Evolutionary conservation across 169 alveolate species (phyloP), one percentile per base, ranked within the genome.

Genomic region (Eimeria brunetti): DNA sequence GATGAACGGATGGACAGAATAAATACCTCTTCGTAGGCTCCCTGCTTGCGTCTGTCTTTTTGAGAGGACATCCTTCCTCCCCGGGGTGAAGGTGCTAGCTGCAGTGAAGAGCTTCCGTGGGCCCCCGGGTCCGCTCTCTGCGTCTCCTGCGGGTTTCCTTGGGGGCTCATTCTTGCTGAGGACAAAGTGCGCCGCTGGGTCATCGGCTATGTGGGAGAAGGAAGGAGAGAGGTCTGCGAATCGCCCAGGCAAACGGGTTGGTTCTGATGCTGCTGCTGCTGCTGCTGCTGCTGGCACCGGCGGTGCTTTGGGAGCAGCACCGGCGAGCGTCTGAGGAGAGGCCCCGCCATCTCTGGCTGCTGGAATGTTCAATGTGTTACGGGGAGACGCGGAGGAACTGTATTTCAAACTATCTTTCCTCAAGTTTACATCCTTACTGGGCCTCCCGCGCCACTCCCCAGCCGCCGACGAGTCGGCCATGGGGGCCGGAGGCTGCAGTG

Each of bases 401-500:
- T 22, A 3, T 33, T 69, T 30, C 18, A 36, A 69, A 33, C 30
- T 36, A 36, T 30, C 80, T 20, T 69, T 36, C 11, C 51, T 33
- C 14, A 69, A 6, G 30, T 76, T 41, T 27, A 20, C 86, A 76
- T 20, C 56, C 22, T 41, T 44, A 2, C 41, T 18, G 62, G 20
- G 86, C 64, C 60, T 44, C 49, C 84, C 30, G 84, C 56, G 4
- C 60, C 44, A 44, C 36, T 24, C 38, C 62, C 44, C 86, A 60
- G 86, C 86, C 24, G 86, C 62, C 64, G 60, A 27, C 86, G 86
- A n/a, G 41, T 76, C 86, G 60, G 60, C 56, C 86, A 76, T 76
- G 41, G 7, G 62, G 44, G 64, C 18, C 24, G 9, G 36, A 22
- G 60, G 86, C 38, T 41, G 5, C 18, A 0, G 41, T 22, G 22